These are phyloP conservation scores for Cadophora sp. DNA, from an alignment of 2,329 filamentous ascomycete genomes.

Conservation along the genomic window DNA sequence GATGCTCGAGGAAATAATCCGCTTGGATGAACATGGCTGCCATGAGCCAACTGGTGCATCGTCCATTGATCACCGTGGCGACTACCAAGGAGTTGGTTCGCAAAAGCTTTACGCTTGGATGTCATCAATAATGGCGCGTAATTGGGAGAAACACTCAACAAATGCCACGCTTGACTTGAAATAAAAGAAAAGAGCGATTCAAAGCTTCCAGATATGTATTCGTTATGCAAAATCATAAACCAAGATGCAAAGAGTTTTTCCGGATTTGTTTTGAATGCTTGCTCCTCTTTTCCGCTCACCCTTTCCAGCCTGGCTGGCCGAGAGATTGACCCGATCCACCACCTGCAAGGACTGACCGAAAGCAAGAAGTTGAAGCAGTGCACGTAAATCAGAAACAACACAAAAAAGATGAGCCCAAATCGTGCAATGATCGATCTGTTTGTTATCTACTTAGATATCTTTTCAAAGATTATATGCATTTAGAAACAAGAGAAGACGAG, in stretches of 20 bases:
- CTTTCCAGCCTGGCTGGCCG: constrained; percentile 1
- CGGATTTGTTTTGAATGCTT: constrained; percentile 8
- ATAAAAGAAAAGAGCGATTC: not conserved
- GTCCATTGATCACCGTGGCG: no score
- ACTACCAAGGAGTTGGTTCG: no score
- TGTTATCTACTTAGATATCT: not conserved
- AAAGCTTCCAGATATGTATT: not conserved
- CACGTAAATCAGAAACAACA: not conserved
- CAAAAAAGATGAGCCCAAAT: not conserved
- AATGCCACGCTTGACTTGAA: not conserved
- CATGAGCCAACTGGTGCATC: no score
- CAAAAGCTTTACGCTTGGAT: no score
- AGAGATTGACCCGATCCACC: constrained; percentile 19
- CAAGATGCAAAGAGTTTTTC: not conserved
- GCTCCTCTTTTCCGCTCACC: constrained; percentile 14
- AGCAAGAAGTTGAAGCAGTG: not conserved
- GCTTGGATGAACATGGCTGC: no score
- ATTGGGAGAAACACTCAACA: not conserved
- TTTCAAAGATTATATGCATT: not conserved
- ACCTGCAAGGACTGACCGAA: constrained; percentile 9
- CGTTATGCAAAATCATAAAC: not conserved
- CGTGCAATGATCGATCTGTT: not conserved
- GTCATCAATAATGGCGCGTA: no score
- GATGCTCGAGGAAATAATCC: no score
- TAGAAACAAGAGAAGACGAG: not conserved